These are phyloP conservation scores for Cynanchum wilfordii DNA, from an alignment of 257 asterid species.

Conservation along the genomic window DNA sequence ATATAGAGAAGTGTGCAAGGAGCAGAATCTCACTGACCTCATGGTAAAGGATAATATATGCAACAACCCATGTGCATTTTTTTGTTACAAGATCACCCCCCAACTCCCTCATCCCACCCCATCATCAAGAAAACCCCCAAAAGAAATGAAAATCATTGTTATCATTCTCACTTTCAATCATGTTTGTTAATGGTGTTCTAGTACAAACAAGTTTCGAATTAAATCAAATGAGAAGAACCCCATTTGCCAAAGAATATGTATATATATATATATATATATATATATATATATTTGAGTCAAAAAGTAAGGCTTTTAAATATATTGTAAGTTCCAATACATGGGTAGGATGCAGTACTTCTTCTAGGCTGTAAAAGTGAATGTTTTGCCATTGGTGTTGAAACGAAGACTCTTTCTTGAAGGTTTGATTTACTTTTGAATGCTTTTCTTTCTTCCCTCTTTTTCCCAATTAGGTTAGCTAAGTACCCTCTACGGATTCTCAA, in stretches of 20 bases:
- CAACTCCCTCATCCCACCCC: background rate
- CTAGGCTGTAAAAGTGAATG: background rate
- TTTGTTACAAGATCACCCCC: background rate
- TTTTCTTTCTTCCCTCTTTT: background rate
- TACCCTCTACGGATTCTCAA: background rate
- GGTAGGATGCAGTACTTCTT: background rate
- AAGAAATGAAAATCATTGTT: background rate
- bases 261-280: too few species aligned
- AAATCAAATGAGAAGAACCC: background rate
- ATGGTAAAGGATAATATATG: constrained; percentile 5
- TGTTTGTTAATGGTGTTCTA: background rate
- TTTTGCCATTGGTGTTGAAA: background rate
- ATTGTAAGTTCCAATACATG: background rate
- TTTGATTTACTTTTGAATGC: background rate
- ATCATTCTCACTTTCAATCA: background rate
- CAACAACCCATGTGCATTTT: constrained; percentile 32
- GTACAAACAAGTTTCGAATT: background rate
- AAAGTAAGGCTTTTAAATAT: background rate
- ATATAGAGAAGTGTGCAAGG: constrained; percentile 11
- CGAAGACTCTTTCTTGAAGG: background rate
- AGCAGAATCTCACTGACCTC: constrained; percentile 27
- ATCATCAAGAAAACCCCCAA: background rate
- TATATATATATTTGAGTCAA: background rate
- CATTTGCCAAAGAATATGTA: background rate
- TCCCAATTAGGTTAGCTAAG: background rate